Base-by-base conservation (phyloP, 2,329 filamentous ascomycete species). In the Dendryphion nanum region DNA sequence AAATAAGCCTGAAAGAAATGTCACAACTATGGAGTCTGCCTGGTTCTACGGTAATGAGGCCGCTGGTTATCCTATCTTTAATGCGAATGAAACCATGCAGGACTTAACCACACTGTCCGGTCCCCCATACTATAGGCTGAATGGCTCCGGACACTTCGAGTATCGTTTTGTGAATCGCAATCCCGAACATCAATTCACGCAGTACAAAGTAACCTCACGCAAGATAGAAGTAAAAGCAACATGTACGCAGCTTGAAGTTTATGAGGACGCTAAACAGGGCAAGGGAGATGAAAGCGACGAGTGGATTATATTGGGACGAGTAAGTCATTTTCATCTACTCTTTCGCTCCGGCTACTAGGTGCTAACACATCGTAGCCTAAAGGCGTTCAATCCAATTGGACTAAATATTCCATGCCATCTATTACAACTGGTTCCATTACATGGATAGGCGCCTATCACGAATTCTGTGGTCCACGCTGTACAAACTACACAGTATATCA, bases 91-190 rank as follows among this genome's bases (percentile, higher is more conserved):
- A 2, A 41, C 43, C 1, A 40, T 50, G 6, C 46, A 19, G 0
- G 57, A 60, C 30, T 41, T 57, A 3, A 56, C 53, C 0, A 36
- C 40, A 0, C 30, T 57, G 5, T 26, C 52, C 6, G 56, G 59
- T 2, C 57, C 54, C 6, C 55, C 57, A 3, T 14, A 63, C 4
- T 62, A 64, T 38, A 40, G 50, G 14, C 48, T 39, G 1, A 35
- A 52, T 14, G 42, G 33, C 1, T 50, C 40, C 2, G 42, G 35
- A 1, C 44, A 37, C 2, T 61, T 55, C 35, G 47, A 57, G 8
- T 65, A 64, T 36, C 44, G 48, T 7, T 64, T 65, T 35, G 50
- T 57, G 35, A 63, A 61, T 26, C 54, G 61, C 4, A 56, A 64
- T n/a, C 59, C 59, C 4, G 29, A 37, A 1, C 57, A 55, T 10